Evolutionary conservation across 352 stramenopile species (phyloP), one percentile per base, ranked within the genome.

Genomic region (Aphanomyces euteiches): DNA sequence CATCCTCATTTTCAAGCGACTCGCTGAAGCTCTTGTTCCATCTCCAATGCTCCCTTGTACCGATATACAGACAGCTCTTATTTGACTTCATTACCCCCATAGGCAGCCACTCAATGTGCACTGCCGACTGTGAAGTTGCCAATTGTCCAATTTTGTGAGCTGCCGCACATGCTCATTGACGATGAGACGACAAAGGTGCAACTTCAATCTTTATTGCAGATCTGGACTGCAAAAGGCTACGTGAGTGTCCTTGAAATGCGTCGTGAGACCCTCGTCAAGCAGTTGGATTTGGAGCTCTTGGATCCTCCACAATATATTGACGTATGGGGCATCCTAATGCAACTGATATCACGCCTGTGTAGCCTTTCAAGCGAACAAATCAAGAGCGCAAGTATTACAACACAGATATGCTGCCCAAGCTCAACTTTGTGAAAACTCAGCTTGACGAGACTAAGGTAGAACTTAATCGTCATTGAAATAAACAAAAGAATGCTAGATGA

Each of bases 381-480:
- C n/a, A 67, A 19, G 47, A 17, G 6, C 41, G 60, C 19, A 8
- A 57, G 37, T 67, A 67, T 37, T 37, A 67, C 37, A 41, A 67
- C 37, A 37, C 37, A 15, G n/a, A 19, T 7, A 28, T 28, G 28
- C 37, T 63, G 56, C 56, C 56, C 34, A 45, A 34, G 28, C 28
- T 63, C 34, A 50, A 50, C 28, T 28, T 28, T 28, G 28, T 28
- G 1, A 28, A 28, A 28, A 28, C 28, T 28, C 28, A 28, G 28
- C 28, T 28, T 28, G 28, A 28, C 28, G 28, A 28, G 28, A 28
- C 28, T 28, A 28, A 28, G 28, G 28, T 28, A 28, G 28, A 28
- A 28, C 28, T 0, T 28, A 28, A 28, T 28, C 28, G 28, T 28
- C 28, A 28, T 28, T 28, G 0, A 28, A 28, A 28, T 2, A 28